Percentiles rank a stretch among this genome's conserved stretches.
Evolutionary conservation across 495 filamentous ascomycete species (phyloP).

Genomic region (Amphirosellinia nigrospora): DNA sequence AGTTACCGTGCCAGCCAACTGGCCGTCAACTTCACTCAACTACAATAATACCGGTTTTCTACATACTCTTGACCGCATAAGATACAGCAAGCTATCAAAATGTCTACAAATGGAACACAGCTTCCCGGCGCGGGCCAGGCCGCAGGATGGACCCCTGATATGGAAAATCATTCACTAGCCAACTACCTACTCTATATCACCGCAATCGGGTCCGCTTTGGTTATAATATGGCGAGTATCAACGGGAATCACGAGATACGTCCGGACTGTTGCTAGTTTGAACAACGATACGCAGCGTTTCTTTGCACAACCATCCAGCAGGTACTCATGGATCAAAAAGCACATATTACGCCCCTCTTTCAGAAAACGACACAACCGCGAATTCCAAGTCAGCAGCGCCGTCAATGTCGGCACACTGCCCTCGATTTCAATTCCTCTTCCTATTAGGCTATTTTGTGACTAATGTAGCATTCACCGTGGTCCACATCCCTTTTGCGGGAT

Average conservation of each 20-base stretch:
- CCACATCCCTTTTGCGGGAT: slow-evolving; percentile 71
- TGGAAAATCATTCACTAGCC: slow-evolving; percentile 52
- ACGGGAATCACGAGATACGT: slow-evolving; percentile 70
- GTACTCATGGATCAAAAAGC: slow-evolving; percentile 77
- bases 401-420: slow-evolving; percentile 89
- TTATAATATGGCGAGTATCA: slow-evolving; percentile 54
- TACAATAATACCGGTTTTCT: neutral
- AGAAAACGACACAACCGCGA: slow-evolving; percentile 87
- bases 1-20: slow-evolving; percentile 6
- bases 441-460: slow-evolving; percentile 71
- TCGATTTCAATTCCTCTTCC: slow-evolving; percentile 78
- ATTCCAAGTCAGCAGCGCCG: slow-evolving; percentile 80
- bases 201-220: slow-evolving; percentile 46
- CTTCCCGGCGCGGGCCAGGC: slow-evolving; percentile 37
- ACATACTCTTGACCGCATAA: neutral
- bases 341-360: slow-evolving; percentile 81
- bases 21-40: neutral
- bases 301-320: slow-evolving; percentile 53
- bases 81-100: slow-evolving; percentile 22
- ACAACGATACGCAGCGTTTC: slow-evolving; percentile 67
- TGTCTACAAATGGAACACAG: slow-evolving; percentile 25
- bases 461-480: slow-evolving; percentile 82
- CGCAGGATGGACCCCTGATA: slow-evolving; percentile 39
- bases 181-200: slow-evolving; percentile 56
- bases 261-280: slow-evolving; percentile 73